Percentiles rank a stretch among this genome's conserved stretches.
These are phyloP conservation scores for Exophiala calicioides DNA, from an alignment of 2,329 filamentous ascomycete genomes.

Conservation along the genomic window DNA sequence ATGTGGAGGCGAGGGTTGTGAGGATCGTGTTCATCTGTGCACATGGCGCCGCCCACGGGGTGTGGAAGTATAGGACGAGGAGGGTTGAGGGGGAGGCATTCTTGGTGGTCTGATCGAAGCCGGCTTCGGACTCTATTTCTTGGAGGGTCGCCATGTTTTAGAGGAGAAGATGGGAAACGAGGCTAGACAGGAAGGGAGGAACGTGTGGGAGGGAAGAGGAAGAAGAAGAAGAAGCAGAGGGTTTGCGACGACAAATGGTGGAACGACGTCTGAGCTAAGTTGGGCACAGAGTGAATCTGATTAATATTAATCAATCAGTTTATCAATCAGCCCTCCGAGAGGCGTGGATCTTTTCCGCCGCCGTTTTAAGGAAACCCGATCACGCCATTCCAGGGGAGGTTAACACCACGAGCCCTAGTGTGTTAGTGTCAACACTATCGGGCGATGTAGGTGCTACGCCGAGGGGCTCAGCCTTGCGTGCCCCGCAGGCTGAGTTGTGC, in stretches of 20 bases:
- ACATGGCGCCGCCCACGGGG: slow-evolving; percentile 94
- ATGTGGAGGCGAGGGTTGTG: slow-evolving; percentile 80
- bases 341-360: too few relatives aligned
- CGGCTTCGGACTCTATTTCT: slow-evolving; percentile 72
- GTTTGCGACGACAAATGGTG: not conserved
- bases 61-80: slow-evolving; percentile 89
- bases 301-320: too few relatives aligned
- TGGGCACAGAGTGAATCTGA: too few relatives aligned
- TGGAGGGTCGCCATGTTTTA: slow-evolving; percentile 69
- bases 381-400: too few relatives aligned
- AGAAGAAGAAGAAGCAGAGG: slow-evolving; percentile 1
- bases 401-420: too few relatives aligned
- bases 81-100: slow-evolving; percentile 69
- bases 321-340: too few relatives aligned
- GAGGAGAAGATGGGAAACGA: not conserved
- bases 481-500: not conserved
- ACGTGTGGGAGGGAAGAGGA: not conserved
- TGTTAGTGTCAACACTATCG: too few relatives aligned
- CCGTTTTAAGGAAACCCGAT: too few relatives aligned
- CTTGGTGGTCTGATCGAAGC: slow-evolving; percentile 70
- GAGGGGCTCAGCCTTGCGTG: not conserved
- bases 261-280: not conserved
- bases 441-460: not conserved
- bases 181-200: not conserved
- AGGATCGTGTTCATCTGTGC: slow-evolving; percentile 90